phyloP scores from a whole-genome alignment of 345 rosid genomes.

The Eucalyptus sp. region DNA sequence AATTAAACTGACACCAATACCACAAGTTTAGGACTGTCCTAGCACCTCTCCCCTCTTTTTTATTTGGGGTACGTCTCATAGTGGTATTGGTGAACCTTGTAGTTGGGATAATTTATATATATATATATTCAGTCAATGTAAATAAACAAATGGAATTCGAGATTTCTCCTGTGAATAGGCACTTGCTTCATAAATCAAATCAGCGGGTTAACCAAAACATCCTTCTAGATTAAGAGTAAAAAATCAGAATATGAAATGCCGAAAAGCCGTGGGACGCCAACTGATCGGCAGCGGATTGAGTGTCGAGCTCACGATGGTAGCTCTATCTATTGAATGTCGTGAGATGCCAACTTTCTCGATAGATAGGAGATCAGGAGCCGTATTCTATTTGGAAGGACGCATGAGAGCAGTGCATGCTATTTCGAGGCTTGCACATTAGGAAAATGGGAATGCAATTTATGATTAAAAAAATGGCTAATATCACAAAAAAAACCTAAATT shows the following conservation, averaged over 20 bases:
- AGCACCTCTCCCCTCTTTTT: background rate
- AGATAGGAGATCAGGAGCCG: background rate
- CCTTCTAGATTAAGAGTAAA: background rate
- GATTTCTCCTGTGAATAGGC: background rate
- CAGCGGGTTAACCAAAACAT: background rate
- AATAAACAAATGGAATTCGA: background rate
- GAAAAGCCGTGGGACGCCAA: background rate
- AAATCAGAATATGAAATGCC: background rate
- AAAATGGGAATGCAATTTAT: background rate
- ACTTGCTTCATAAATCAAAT: background rate
- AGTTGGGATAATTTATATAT: background rate
- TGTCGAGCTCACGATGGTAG: background rate
- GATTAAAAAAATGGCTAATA: too few relatives aligned
- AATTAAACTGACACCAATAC: rapidly evolving
- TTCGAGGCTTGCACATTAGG: background rate
- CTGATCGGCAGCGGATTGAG: background rate
- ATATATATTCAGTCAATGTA: background rate
- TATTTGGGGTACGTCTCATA: rapidly evolving
- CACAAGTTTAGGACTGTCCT: background rate
- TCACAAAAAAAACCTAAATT: too few relatives aligned
- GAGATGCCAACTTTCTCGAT: background rate
- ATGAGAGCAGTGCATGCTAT: background rate
- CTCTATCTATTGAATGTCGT: background rate
- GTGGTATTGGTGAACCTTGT: background rate
- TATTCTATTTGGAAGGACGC: background rate